These are phyloP conservation scores for Sporobolomyces pararoseus DNA, from an alignment of 768 basidiomycete genomes.

Conservation along the genomic window DNA sequence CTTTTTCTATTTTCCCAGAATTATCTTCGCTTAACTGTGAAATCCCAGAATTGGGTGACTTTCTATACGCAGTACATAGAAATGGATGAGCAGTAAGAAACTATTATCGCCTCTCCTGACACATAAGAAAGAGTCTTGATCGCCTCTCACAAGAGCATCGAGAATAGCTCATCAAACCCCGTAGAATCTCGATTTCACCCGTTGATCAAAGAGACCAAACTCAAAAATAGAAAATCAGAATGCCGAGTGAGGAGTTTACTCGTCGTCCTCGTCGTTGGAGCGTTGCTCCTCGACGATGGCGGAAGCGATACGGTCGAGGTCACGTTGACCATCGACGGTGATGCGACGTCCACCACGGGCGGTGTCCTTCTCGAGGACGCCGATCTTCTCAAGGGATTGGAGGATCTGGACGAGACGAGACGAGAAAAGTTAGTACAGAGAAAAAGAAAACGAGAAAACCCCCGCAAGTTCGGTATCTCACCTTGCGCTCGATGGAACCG, in stretches of 20 bases:
- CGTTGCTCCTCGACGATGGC: conserved; percentile 50
- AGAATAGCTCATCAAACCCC: too few species aligned
- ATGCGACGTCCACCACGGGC: conserved; percentile 71
- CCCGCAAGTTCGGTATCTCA: not conserved
- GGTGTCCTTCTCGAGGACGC: conserved; percentile 86
- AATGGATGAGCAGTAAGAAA: too few species aligned
- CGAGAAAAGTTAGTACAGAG: not conserved
- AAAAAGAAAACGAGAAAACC: not conserved
- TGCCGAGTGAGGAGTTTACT: conserved; percentile 39
- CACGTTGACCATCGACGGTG: conserved; percentile 33
- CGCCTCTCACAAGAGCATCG: too few species aligned
- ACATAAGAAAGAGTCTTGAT: too few species aligned
- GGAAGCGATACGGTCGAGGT: conserved; percentile 52
- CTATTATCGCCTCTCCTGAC: too few species aligned
- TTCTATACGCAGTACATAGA: too few species aligned
- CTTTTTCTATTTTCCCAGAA: too few species aligned
- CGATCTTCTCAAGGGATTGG: conserved; percentile 97
- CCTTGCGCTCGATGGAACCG: conserved; percentile 33
- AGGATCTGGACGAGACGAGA: conserved; percentile 53
- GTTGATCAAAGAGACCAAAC: too few species aligned
- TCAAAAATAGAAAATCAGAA: too few species aligned
- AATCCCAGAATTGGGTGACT: too few species aligned
- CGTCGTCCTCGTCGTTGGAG: conserved; percentile 49
- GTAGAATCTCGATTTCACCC: too few species aligned
- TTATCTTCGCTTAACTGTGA: too few species aligned